phyloP scores from a whole-genome alignment of 257 asterid genomes.

The Solanum tarijense region DNA sequence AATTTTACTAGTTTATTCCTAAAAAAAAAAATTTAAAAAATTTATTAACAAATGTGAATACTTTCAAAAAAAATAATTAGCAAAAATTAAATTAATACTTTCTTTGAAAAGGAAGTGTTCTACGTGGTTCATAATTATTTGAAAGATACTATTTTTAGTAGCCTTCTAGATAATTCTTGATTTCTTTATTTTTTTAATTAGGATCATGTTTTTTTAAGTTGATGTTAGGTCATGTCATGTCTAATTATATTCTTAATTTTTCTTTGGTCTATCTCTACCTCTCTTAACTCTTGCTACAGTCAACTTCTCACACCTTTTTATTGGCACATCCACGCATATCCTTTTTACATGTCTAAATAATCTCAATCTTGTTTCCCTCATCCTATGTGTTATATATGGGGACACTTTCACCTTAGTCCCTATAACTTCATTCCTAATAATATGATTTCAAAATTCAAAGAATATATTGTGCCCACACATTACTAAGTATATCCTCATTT shows the following conservation, averaged over 20 bases:
- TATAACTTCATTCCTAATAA: background rate
- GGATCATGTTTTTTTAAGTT: background rate
- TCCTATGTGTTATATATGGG: background rate
- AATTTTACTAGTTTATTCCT: no score
- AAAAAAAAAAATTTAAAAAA: no score
- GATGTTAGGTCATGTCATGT: background rate
- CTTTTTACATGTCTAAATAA: rapidly evolving
- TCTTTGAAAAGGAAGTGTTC: no score
- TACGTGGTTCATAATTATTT: no score
- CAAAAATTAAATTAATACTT: no score
- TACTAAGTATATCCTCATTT: background rate
- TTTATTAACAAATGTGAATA: no score
- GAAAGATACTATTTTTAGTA: no score
- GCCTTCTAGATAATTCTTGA: background rate
- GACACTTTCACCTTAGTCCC: background rate
- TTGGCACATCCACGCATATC: rapidly evolving
- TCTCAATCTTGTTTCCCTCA: rapidly evolving
- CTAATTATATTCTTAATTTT: background rate
- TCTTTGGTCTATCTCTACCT: background rate
- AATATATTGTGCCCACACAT: background rate
- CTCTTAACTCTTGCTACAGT: rapidly evolving
- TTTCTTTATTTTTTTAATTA: no score
- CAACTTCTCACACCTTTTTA: background rate
- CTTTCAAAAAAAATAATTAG: no score
- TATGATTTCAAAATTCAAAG: background rate